Percentiles rank a stretch among this genome's conserved stretches.
Conservation (phyloP, 139 green algal genomes). For the Picochlorum sp. region DNA sequence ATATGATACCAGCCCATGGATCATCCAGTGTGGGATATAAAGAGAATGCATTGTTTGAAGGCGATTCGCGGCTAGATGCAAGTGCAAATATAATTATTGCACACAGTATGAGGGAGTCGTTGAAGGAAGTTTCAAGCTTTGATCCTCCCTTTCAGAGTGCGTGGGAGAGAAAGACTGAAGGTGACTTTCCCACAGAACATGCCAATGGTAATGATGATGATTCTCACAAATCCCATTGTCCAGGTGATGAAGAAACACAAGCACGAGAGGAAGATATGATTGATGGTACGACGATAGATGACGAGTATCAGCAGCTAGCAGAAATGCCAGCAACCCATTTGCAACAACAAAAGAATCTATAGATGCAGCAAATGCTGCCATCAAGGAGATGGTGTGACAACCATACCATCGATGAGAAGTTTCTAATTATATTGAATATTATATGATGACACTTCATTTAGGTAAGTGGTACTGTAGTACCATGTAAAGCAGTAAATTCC, state of each 20-base stretch:
- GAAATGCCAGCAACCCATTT: slow-evolving; percentile 7
- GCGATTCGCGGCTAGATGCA: not conserved
- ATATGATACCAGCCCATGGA: too few species aligned
- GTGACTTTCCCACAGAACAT: not conserved
- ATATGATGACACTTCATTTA: not conserved
- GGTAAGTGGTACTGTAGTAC: slow-evolving; percentile 19
- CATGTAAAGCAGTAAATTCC: slow-evolving; percentile 41
- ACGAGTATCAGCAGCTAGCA: not conserved
- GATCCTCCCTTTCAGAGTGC: not conserved
- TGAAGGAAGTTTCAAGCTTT: not conserved
- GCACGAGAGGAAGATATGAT: not conserved
- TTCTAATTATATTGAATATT: not conserved
- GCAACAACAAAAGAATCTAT: slow-evolving; percentile 14
- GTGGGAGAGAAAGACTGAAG: slow-evolving; percentile 1
- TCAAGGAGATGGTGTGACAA: not conserved
- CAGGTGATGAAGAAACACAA: not conserved
- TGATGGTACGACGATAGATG: not conserved
- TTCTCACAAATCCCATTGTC: not conserved
- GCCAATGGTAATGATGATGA: not conserved
- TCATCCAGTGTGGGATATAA: too few species aligned
- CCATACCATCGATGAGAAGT: not conserved
- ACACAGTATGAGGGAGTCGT: not conserved
- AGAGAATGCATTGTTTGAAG: not conserved
- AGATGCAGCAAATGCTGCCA: slow-evolving; percentile 4
- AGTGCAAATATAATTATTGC: not conserved